Percentiles rank a stretch among this genome's conserved stretches.
Conservation (phyloP, 306 rosid species). For the Lotus japonicus region DNA sequence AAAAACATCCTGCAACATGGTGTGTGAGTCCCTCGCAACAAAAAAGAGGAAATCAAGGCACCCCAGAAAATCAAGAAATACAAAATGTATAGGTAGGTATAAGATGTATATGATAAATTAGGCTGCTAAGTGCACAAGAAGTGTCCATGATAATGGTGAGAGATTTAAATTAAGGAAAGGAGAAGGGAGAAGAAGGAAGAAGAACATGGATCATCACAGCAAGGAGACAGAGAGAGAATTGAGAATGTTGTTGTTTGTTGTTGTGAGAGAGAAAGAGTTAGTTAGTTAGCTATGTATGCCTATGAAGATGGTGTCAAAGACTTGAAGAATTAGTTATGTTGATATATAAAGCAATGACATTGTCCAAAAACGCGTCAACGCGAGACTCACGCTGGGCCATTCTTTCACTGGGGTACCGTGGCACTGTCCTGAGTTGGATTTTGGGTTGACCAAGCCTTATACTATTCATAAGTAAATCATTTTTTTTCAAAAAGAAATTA, state of each 20-base stretch:
- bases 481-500: no score
- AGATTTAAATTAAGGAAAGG: neutral
- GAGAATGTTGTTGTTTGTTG: neutral
- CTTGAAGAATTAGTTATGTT: neutral
- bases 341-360: no score
- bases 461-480: no score
- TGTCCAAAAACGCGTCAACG: no score
- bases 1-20: constrained; percentile 52
- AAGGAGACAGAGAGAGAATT: constrained; percentile 5
- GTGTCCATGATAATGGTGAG: neutral
- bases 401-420: neutral
- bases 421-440: constrained; percentile 16
- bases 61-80: no score
- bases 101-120: no score
- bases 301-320: constrained; percentile 25
- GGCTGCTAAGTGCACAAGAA: neutral
- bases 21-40: neutral
- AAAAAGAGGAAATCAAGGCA: no score
- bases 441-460: constrained; percentile 25
- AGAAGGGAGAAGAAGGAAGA: no score
- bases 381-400: constrained; percentile 36
- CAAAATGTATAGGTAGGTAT: no score
- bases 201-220: neutral
- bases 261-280: constrained; percentile 17
- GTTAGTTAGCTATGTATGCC: no score